Percentiles rank a stretch among this genome's conserved stretches.
Evolutionary conservation across 345 rosid species (phyloP).

Genomic region (Corymbia maculata): DNA sequence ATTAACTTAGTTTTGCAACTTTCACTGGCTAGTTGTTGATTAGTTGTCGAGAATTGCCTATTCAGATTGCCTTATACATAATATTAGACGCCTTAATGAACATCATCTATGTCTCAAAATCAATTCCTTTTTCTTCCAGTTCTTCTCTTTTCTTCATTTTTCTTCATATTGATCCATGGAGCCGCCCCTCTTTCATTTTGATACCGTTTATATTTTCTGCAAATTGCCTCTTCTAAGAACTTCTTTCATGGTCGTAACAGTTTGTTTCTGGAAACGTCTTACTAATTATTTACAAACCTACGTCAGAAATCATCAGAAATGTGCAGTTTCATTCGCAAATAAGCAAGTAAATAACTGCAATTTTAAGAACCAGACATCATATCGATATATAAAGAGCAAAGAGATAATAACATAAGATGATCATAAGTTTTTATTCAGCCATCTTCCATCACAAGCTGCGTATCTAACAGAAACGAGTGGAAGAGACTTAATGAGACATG

Average conservation of each 20-base stretch:
- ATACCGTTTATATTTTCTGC: neutral
- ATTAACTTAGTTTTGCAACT: neutral
- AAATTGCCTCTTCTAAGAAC: neutral
- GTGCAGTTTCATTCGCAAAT: neutral
- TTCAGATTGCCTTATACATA: neutral
- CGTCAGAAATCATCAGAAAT: neutral
- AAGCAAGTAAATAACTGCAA: neutral
- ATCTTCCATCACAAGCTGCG: neutral
- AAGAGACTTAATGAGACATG: neutral
- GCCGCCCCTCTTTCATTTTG: neutral
- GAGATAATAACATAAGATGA: neutral
- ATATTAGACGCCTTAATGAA: neutral
- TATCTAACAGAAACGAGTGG: neutral
- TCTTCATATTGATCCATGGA: neutral
- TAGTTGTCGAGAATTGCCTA: neutral
- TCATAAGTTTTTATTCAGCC: neutral
- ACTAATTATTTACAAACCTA: neutral
- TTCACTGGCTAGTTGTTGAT: neutral
- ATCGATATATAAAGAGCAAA: neutral
- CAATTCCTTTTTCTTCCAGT: neutral
- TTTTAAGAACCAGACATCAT: neutral
- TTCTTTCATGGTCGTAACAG: neutral
- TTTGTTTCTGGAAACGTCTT: neutral
- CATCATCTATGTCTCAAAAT: neutral
- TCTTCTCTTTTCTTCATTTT: neutral